Evolutionary conservation across 2,329 filamentous ascomycete genomes (phyloP), one percentile per base, ranked within the genome.

Genomic region (Curvularia lunata): DNA sequence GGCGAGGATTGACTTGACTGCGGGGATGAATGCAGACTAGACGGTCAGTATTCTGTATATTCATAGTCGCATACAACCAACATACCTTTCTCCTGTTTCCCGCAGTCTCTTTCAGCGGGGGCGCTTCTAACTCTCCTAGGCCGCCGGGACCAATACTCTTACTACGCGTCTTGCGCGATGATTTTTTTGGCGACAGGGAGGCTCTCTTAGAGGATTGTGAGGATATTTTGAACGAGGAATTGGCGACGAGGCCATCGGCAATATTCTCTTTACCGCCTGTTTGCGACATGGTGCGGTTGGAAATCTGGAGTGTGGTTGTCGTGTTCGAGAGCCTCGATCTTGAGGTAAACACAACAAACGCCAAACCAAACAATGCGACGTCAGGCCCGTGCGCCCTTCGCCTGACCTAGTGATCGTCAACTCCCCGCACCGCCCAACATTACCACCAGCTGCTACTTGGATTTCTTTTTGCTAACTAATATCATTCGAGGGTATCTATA

Each of bases 111-210:
- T 90, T 92, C 54, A 96, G 83, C 56, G 72, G 69, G 34, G 89
- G 88, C 81, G 96, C 92, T 45, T 96, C 92, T 45, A 97, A 79
- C 80, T 96, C 92, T 49, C 96, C 92, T 42, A 98, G 79, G 25
- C 93, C 92, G 49, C 94, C 95, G 16, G 95, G 94, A 2, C 95
- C 95, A 66, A 99, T 88, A 79, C 94, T 98, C 82, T 97, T 98
- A 79, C 94, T 97, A 65, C 95, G 88, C 57, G 89, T 72, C 62
- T 76, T 75, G 48, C 68, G 65, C 47, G 68, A 62, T 6, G 68
- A 32, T 54, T 77, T 77, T 37, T 54, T 61, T 10, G 58, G 58
- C 23, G 58, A 61, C 21, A 52, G 32, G 18, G 46, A 54, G n/a
- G 50, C 28, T 52, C 58, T 53, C 41, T 67, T 71, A 5, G 72